Base-by-base conservation (phyloP, 192 early-diverging fungal species). In the Coemansia furcata region DNA sequence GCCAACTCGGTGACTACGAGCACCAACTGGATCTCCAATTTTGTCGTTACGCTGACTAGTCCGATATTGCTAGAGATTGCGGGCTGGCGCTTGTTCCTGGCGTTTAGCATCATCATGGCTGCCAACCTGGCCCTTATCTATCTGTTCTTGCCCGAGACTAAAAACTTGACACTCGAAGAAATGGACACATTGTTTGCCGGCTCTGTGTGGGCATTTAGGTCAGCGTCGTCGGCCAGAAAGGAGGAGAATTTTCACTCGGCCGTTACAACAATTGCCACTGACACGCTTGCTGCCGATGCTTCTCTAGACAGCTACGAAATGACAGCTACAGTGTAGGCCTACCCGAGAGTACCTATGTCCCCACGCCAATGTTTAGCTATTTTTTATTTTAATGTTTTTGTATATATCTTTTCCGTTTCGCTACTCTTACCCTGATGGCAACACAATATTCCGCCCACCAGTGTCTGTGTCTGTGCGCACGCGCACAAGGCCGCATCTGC, bases 61-160 rank as follows among this genome's bases (percentile, higher is more conserved):
- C 89, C 89, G 7, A 78, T 88, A 64, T 63, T 93, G 57, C 68
- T 91, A 63, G 75, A 91, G 59, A 49, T 63, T 29, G 81, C 84
- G 43, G 85, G 84, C 23, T 90, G 84, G 76, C 73, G 79, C 32
- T 78, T 87, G 43, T 90, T 89, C 74, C 69, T 85, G 67, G 79
- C 94, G 43, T 94, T 89, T 68, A 92, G 84, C 33, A 73, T 67
- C 29, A 82, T 88, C 66, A 87, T 86, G 82, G 73, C 87, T 8
- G 74, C 77, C 6, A 84, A 86, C 73, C 67, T 78, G 54, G 67
- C 87, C n/a, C 84, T 89, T 55, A 84, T 90, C 60, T 90, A 83
- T 73, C 65, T 91, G 62, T 82, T 86, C 62, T 88, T 88, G 71
- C 90, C 91, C 42, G 93, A 95, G 75, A 95, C 93, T 40, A 94